Conservation (phyloP, 345 rosid species). For the Eucalyptus marginata region DNA sequence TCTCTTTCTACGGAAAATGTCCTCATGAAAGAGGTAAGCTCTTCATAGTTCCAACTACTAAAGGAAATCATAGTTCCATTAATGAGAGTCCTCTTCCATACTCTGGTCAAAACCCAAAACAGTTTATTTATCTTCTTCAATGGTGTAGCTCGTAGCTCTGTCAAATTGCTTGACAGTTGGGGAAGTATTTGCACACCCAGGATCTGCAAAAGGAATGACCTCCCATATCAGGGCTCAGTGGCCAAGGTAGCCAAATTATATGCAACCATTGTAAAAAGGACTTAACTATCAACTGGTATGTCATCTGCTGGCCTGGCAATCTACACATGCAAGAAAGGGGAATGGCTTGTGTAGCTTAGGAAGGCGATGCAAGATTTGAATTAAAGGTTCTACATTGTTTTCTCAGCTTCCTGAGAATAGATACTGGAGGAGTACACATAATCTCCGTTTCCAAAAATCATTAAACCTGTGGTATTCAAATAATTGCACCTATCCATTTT, state of each 20-base stretch:
- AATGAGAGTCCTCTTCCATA: not conserved
- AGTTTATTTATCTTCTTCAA: not conserved
- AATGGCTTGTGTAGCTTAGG: not conserved
- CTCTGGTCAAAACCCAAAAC: not conserved
- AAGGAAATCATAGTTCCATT: not conserved
- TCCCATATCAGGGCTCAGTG: not conserved
- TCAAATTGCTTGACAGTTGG: not conserved
- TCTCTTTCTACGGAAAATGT: not conserved
- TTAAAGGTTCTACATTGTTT: not conserved
- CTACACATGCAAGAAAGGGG: not conserved
- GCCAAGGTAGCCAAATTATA: not conserved
- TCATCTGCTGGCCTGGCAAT: not conserved
- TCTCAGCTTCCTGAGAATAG: not conserved
- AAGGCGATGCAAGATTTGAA: not conserved
- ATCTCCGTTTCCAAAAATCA: not conserved
- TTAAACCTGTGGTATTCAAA: not conserved
- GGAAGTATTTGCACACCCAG: not conserved
- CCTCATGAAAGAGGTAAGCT: not conserved
- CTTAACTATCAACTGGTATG: not conserved
- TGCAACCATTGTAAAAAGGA: not conserved
- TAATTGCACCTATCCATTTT: not conserved
- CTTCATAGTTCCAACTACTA: not conserved
- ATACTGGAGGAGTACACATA: not conserved
- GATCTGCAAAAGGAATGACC: not conserved
- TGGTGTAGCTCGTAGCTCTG: not conserved